A percentile compares a stretch with the other conserved stretches of the same genome.
These are phyloP conservation scores for Tetrapisispora nanseiensis DNA, from an alignment of 805 yeast genomes.

Conservation along the genomic window DNA sequence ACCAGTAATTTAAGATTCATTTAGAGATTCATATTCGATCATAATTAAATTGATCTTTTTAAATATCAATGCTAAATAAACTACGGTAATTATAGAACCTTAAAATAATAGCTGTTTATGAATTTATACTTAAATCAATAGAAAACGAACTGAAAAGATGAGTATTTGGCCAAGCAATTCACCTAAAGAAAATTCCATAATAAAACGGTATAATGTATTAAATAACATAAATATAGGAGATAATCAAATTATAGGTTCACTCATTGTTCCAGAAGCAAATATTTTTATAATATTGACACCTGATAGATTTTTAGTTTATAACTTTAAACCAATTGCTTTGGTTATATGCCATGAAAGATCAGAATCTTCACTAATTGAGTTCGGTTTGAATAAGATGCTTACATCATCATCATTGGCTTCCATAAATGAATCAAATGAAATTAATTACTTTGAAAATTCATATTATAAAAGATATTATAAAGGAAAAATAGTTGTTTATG, in stretches of 20 bases:
- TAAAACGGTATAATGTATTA: slow-evolving; percentile 6
- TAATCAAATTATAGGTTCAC: slow-evolving; percentile 18
- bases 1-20: too few species aligned
- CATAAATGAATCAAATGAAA: slow-evolving; percentile 7
- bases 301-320: slow-evolving; percentile 23
- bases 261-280: slow-evolving; percentile 21
- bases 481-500: slow-evolving; percentile 22
- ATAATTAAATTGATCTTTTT: too few species aligned
- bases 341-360: slow-evolving; percentile 26
- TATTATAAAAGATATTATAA: slow-evolving; percentile 8
- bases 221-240: slow-evolving; percentile 8
- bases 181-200: slow-evolving; percentile 19
- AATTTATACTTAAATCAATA: too few species aligned
- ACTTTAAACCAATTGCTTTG: slow-evolving; percentile 27
- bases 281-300: slow-evolving; percentile 21
- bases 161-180: slow-evolving; percentile 25
- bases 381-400: slow-evolving; percentile 22
- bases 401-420: slow-evolving; percentile 8
- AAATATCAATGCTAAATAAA: too few species aligned
- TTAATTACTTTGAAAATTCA: slow-evolving; percentile 9
- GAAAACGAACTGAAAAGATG: slow-evolving; percentile 5
- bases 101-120: too few species aligned
- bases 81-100: too few species aligned
- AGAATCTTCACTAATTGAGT: slow-evolving; percentile 19
- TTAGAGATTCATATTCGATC: too few species aligned